Evolutionary conservation across 1,284 basidiomycete species (phyloP), one percentile per base, ranked within the genome.

Genomic region (Serendipita sp.): DNA sequence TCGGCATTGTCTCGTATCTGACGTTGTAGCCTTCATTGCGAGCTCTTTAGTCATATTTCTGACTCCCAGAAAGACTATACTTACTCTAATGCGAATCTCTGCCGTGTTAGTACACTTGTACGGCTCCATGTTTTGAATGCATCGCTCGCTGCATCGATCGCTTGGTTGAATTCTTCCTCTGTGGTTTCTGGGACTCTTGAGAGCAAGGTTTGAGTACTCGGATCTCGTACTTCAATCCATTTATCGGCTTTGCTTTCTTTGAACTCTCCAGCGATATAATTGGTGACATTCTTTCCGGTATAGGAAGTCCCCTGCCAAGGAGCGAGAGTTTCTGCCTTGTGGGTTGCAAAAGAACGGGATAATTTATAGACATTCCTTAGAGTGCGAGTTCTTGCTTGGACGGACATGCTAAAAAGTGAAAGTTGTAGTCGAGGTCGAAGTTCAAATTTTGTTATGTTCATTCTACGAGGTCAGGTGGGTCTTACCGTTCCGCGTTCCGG

Each of bases 141-240:
- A 64, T 86, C 78, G n/a, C 86, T 82, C 15, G 94, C 93, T 60
- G 88, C 84, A 65, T 85, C 81, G 3, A 92, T 87, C n/a, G 94
- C 93, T 63, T 82, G 81, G 43, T 87, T 80, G 71, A 98, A 95
- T 74, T 97, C 93, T 35, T 78, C 71, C 42, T 76, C 72, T 0
- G 92, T 92, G 0, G 93, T 92, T 74, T 97, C 88, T 17, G 95
- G 95, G 1, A 96, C 93, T 30, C 82, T 82, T 43, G 89, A 90
- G 66, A 99, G 81, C 29, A 97, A 69, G 0, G 90, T 86, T 78
- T 96, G 93, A 0, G 93, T 92, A 2, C 91, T 86, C 10, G 93
- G 93, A 75, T 97, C 93, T 65, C 84, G 76, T 2, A 95, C 83
- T 62, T 94, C 89, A 64, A 91, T 81, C 87, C 89, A 95, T 64